These are phyloP conservation scores for Apiospora rasikravindrae DNA, from an alignment of 2,329 filamentous ascomycete species.

Conservation along the genomic window DNA sequence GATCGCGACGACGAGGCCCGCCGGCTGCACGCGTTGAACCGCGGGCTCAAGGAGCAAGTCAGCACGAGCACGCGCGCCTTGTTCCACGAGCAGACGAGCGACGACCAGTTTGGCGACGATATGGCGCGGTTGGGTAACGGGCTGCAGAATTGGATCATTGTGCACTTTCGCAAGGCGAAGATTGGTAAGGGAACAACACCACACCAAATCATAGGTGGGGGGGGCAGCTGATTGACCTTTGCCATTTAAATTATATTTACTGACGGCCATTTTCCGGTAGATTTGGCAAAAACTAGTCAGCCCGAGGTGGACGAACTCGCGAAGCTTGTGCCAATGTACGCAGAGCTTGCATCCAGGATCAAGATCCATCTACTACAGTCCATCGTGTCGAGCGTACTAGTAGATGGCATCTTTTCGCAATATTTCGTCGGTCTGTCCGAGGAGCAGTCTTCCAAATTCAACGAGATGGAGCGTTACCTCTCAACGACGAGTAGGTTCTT, in stretches of 20 bases:
- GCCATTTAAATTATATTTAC: neutral
- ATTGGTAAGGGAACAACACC: slow-evolving; percentile 49
- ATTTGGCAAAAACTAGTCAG: neutral
- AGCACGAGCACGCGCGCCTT: slow-evolving; percentile 65
- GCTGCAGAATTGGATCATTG: slow-evolving; percentile 76
- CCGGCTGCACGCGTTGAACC: slow-evolving; percentile 62
- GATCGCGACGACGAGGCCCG: slow-evolving; percentile 62
- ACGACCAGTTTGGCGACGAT: slow-evolving; percentile 68
- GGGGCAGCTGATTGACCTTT: neutral
- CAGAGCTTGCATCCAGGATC: slow-evolving; percentile 55
- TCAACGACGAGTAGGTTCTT: slow-evolving; percentile 45
- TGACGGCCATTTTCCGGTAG: neutral
- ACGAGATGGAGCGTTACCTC: slow-evolving; percentile 54
- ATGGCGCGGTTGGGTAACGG: slow-evolving; percentile 69
- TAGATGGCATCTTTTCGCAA: slow-evolving; percentile 64
- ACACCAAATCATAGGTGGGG: neutral
- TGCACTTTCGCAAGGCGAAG: slow-evolving; percentile 68
- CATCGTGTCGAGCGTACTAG: slow-evolving; percentile 62
- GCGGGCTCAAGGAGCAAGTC: slow-evolving; percentile 74
- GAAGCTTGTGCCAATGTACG: slow-evolving; percentile 61
- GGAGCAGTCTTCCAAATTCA: slow-evolving; percentile 57
- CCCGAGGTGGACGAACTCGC: slow-evolving; percentile 31
- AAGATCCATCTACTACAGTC: slow-evolving; percentile 70
- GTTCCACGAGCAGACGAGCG: slow-evolving; percentile 58
- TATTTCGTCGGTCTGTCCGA: slow-evolving; percentile 68